These are phyloP conservation scores for Cladosporium sp. DNA, from an alignment of 2,329 filamentous ascomycete species.

Conservation along the genomic window DNA sequence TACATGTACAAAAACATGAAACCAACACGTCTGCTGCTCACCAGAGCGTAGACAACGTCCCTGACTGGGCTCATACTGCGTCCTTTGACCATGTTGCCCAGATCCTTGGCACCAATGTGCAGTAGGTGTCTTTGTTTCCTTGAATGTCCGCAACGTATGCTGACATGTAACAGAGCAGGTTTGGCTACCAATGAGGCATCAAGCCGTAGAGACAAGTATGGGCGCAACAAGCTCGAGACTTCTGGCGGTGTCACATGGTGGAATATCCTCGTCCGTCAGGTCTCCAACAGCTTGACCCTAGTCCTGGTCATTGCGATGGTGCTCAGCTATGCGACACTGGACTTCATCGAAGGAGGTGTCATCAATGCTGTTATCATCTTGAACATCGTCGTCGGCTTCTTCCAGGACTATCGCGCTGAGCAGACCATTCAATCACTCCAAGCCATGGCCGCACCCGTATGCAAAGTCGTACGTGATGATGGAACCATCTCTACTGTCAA, in stretches of 20 bases:
- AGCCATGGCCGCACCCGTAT: conserved; percentile 53
- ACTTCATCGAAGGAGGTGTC: conserved; percentile 59
- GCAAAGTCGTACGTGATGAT: conserved; percentile 51
- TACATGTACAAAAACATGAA: background rate
- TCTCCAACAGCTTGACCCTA: conserved; percentile 36
- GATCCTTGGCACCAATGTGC: conserved; percentile 1
- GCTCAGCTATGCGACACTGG: conserved; percentile 54
- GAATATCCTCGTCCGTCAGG: conserved; percentile 33
- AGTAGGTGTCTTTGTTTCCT: background rate
- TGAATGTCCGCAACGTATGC: background rate
- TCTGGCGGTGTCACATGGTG: conserved; percentile 28
- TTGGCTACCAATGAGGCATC: conserved; percentile 21
- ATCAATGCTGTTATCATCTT: conserved; percentile 55
- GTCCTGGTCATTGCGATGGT: conserved; percentile 55
- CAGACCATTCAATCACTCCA: conserved; percentile 56
- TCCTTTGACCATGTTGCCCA: background rate
- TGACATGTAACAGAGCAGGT: conserved; percentile 19
- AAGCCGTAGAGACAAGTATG: conserved; percentile 24
- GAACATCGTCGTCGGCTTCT: conserved; percentile 58
- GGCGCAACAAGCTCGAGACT: conserved; percentile 27
- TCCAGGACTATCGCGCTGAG: conserved; percentile 57
- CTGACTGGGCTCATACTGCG: conserved; percentile 5
- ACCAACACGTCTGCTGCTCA: background rate
- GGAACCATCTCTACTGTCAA: conserved; percentile 50
- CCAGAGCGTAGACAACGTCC: conserved; percentile 6